phyloP scores from a whole-genome alignment of 1,284 basidiomycete genomes.

The Ganoderma boninense region DNA sequence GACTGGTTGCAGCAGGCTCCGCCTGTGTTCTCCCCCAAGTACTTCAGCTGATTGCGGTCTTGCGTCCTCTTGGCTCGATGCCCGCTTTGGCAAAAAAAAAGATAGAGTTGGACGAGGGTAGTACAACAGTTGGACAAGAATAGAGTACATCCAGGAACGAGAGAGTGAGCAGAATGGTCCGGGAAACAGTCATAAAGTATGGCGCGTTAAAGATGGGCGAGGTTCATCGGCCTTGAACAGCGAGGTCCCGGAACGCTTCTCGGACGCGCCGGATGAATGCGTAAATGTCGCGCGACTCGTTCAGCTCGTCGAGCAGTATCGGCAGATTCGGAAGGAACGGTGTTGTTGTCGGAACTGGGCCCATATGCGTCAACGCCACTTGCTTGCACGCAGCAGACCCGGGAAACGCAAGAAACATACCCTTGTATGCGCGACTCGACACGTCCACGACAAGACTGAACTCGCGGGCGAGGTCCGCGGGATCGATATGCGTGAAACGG shows the following conservation, averaged over 20 bases:
- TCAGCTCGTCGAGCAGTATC: conserved; percentile 69
- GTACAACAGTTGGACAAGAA: neutral
- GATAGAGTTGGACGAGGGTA: neutral
- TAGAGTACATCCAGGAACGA: neutral
- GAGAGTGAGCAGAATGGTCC: neutral
- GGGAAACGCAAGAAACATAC: conserved; percentile 48
- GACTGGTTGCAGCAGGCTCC: neutral
- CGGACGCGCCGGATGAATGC: conserved; percentile 68
- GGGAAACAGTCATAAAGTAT: neutral
- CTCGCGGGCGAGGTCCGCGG: conserved; percentile 61
- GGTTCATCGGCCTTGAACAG: conserved; percentile 29
- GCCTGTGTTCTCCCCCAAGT: neutral
- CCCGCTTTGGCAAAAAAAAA: neutral
- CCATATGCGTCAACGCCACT: neutral
- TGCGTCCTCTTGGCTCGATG: neutral
- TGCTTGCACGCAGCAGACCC: too few relatives aligned
- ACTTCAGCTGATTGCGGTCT: neutral
- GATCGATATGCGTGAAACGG: conserved; percentile 75
- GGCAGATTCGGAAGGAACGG: conserved; percentile 70
- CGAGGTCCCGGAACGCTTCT: conserved; percentile 47
- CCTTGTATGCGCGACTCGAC: conserved; percentile 67
- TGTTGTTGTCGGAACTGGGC: conserved; percentile 71
- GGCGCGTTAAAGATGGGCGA: neutral
- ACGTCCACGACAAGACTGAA: conserved; percentile 83
- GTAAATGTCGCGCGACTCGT: conserved; percentile 68